Percentiles rank a stretch among this genome's conserved stretches.
phyloP scores from a whole-genome alignment of 73 alveolate species.

The Paramecium caudatum region DNA sequence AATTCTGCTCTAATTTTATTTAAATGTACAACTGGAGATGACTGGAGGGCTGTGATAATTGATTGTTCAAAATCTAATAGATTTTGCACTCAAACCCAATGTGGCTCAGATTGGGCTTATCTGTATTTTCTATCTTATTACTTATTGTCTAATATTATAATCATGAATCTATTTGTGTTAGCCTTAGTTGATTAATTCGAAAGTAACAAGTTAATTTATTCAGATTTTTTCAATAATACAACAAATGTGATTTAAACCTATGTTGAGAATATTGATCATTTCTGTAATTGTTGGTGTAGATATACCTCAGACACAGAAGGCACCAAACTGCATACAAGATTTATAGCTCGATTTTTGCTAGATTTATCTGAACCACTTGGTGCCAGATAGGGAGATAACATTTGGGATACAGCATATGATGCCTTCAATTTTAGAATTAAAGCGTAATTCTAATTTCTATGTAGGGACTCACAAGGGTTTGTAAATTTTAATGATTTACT shows the following conservation, averaged over 20 bases:
- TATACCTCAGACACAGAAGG: constrained; percentile 23
- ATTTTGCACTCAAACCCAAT: not conserved
- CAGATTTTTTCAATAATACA: constrained; percentile 1
- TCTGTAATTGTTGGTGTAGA: constrained; percentile 41
- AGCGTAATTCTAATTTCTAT: not conserved
- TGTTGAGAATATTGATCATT: constrained; percentile 63
- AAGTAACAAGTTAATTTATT: not conserved
- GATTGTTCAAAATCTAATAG: not conserved
- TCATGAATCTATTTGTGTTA: constrained; percentile 43
- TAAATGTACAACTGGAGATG: constrained; percentile 65
- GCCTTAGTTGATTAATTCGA: constrained; percentile 65
- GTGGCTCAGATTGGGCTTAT: constrained; percentile 55
- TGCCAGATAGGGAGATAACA: constrained; percentile 37
- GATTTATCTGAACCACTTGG: constrained; percentile 51
- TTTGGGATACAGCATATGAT: constrained; percentile 63
- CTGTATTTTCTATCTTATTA: not conserved
- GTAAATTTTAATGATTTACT: constrained; percentile 50
- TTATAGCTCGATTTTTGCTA: constrained; percentile 45
- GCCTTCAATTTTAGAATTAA: constrained; percentile 51
- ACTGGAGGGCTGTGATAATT: constrained; percentile 57
- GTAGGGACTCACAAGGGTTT: not conserved
- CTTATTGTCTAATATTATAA: not conserved
- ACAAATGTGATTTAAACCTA: constrained; percentile 40
- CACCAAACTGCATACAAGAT: constrained; percentile 34
- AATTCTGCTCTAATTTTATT: not conserved